Base-by-base conservation (phyloP, 495 filamentous ascomycete genomes). In the Diplogelasinospora grovesii region DNA sequence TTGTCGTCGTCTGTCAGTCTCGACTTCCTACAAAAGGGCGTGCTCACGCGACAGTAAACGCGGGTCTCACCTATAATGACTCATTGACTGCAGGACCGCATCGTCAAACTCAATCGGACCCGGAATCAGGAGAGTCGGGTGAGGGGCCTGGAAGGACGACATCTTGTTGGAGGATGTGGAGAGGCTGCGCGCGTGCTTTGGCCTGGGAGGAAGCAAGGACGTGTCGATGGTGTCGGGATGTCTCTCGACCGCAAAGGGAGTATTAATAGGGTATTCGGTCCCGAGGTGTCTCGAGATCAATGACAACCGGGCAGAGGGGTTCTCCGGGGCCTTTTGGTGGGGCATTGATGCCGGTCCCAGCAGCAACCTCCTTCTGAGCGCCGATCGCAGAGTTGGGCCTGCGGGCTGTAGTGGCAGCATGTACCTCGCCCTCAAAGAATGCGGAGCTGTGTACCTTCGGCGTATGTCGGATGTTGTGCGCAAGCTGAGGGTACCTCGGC, bases 61-160 rank as follows among this genome's bases (percentile, higher is more conserved):
- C n/a, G n/a, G n/a, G n/a, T n/a, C n/a, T 15, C 20, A 95, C 89
- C 89, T 90, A 70, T 83, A 94, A 67, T 97, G 92, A 61, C 83
- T 76, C 92, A 97, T 97, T 41, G 89, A 85, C 61, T 86, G 74
- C 31, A 98, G 78, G 36, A 98, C 92, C 29, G 81, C 89, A 86
- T 98, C 92, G 61, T 96, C 92, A 56, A 97, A 97, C 67, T 98
- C 92, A 59, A 98, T 92, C 58, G 92, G 92, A 20, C 92, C 92
- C 18, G 92, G 92, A 56, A 98, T 95, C 54, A 98, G 76, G 57
- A 96, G 65, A 25, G 88, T 77, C 42, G 86, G 77, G 60, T 95
- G 89, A 36, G 77, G 69, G 29, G 85, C 65, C 71, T 94, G 89
- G n/a, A n/a, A n/a, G 41, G 66, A 69, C 34, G 86, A 89, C 86